These are phyloP conservation scores for Trichoderma arundinaceum DNA, from an alignment of 2,329 filamentous ascomycete genomes.

Conservation along the genomic window DNA sequence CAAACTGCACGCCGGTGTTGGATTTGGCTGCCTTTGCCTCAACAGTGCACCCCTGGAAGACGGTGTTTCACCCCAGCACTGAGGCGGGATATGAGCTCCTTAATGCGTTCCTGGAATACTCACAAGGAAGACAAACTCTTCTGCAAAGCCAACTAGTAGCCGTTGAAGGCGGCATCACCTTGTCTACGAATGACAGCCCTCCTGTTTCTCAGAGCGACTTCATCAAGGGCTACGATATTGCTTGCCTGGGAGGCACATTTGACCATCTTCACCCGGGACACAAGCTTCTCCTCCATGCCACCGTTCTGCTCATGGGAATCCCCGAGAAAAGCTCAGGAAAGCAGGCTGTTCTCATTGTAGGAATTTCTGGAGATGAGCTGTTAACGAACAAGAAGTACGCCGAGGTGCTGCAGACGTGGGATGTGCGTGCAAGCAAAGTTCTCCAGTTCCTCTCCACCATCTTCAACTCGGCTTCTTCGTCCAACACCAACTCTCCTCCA, in stretches of 20 bases:
- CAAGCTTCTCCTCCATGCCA: constrained; percentile 93
- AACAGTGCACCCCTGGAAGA: constrained; percentile 64
- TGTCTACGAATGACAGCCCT: constrained; percentile 39
- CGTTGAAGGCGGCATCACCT: constrained; percentile 59
- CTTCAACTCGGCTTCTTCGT: constrained; percentile 51
- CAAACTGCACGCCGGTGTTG: constrained; percentile 54
- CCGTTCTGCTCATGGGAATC: constrained; percentile 70
- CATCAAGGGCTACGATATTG: constrained; percentile 44
- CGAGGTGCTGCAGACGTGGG: constrained; percentile 81
- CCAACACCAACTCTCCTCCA: constrained; percentile 27
- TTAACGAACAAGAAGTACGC: constrained; percentile 88
- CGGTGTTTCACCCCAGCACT: constrained; percentile 68
- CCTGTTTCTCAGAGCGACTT: constrained; percentile 7
- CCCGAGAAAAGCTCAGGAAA: constrained; percentile 46
- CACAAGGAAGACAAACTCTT: constrained; percentile 55
- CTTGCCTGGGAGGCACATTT: constrained; percentile 91
- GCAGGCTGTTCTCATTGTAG: constrained; percentile 72
- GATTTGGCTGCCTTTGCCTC: constrained; percentile 60
- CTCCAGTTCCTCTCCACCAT: constrained; percentile 75
- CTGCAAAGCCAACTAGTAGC: constrained; percentile 57
- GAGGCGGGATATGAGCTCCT: constrained; percentile 68
- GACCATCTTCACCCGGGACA: constrained; percentile 95
- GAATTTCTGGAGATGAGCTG: constrained; percentile 86
- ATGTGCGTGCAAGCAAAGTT: constrained; percentile 70
- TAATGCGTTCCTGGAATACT: constrained; percentile 53